phyloP scores from a whole-genome alignment of 176 grass and related monocot genomes.

The Tuctoria greenei region DNA sequence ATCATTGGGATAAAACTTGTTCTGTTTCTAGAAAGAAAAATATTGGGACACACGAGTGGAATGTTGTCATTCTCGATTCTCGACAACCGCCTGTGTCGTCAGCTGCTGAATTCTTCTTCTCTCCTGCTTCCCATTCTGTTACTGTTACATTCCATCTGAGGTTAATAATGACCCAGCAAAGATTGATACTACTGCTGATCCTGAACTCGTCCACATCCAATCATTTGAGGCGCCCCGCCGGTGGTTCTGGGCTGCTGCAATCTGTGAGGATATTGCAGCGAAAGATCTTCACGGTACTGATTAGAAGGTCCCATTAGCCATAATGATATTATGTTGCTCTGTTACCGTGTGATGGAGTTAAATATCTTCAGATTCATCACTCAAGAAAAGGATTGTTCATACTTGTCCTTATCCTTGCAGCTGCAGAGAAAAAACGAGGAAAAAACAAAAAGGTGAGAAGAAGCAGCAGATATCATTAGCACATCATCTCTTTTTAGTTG shows the following conservation, averaged over 20 bases:
- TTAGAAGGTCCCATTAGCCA: slow-evolving; percentile 6
- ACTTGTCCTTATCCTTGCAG: background rate
- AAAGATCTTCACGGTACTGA: background rate
- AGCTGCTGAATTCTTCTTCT: background rate
- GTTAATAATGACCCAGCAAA: slow-evolving; percentile 11
- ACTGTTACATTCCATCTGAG: background rate
- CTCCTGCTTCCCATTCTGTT: background rate
- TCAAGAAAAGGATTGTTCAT: background rate
- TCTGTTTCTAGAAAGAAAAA: slow-evolving; percentile 9
- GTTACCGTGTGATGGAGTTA: background rate
- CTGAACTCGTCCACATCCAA: slow-evolving; percentile 2
- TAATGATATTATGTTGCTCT: background rate
- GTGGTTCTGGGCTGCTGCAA: background rate
- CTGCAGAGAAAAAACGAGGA: background rate
- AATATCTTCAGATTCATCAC: background rate
- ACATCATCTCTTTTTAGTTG: background rate
- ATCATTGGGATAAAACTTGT: background rate
- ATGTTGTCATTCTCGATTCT: slow-evolving; percentile 22
- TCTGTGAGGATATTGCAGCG: background rate
- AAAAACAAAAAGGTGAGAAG: slow-evolving; percentile 31
- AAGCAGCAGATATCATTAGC: slow-evolving; percentile 10
- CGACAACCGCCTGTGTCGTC: background rate
- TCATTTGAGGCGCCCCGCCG: background rate
- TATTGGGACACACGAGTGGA: slow-evolving; percentile 8
- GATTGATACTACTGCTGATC: slow-evolving; percentile 3